Percentiles rank a stretch among this genome's conserved stretches.
Evolutionary conservation across 176 grass and related monocot genomes (phyloP).

Genomic region (Tillandsia leiboldiana): DNA sequence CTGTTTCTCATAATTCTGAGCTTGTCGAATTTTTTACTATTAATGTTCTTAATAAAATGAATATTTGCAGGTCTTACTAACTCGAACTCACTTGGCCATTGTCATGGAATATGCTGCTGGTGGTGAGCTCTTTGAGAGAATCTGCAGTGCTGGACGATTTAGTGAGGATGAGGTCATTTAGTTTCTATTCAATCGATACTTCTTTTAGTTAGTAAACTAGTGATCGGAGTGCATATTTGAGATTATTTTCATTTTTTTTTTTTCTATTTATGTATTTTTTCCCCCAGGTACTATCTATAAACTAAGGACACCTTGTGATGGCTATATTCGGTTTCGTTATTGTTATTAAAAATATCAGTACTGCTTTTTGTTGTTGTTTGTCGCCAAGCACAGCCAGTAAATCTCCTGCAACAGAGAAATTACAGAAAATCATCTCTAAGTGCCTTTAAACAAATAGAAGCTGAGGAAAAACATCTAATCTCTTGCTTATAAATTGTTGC

Average conservation of each 20-base stretch:
- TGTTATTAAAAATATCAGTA: too few species aligned
- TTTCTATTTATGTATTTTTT: neutral
- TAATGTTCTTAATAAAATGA: constrained; percentile 1
- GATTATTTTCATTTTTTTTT: neutral
- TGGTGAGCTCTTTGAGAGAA: constrained; percentile 78
- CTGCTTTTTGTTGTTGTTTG: too few species aligned
- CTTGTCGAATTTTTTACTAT: constrained; percentile 1
- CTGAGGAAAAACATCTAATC: neutral
- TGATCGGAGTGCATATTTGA: too few species aligned
- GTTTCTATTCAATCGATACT: neutral
- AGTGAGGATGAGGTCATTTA: constrained; percentile 82
- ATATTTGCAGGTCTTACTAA: constrained; percentile 48
- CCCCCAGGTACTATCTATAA: too few species aligned
- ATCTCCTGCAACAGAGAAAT: too few species aligned
- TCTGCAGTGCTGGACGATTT: constrained; percentile 73
- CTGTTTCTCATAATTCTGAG: neutral
- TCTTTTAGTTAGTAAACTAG: neutral
- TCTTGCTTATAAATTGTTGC: neutral
- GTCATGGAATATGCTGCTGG: constrained; percentile 98
- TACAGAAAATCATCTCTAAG: too few species aligned
- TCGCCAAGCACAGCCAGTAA: too few species aligned
- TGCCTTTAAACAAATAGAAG: too few species aligned
- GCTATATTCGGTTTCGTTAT: too few species aligned
- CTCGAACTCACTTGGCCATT: constrained; percentile 80
- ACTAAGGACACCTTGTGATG: too few species aligned